phyloP scores from a whole-genome alignment of 805 yeast genomes.

The Saturnispora ahearnii region DNA sequence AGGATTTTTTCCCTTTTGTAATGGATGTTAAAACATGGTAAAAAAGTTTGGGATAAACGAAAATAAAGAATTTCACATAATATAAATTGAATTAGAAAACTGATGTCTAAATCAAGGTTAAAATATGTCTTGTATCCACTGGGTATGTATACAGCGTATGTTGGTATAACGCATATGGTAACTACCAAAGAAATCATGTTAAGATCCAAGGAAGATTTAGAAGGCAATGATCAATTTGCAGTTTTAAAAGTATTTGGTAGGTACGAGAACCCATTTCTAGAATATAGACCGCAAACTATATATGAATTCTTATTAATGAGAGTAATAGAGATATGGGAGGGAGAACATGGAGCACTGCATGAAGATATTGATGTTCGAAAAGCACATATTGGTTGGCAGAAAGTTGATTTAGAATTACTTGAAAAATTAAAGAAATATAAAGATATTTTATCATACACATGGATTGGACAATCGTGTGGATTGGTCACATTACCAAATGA shows the following conservation, averaged over 20 bases:
- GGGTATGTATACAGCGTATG: conserved; percentile 54
- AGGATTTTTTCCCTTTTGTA: background rate
- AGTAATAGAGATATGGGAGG: conserved; percentile 44
- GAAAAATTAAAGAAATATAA: conserved; percentile 21
- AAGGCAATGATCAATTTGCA: conserved; percentile 28
- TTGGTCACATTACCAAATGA: conserved; percentile 49
- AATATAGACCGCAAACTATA: conserved; percentile 82
- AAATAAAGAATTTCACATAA: background rate
- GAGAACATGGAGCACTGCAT: conserved; percentile 52
- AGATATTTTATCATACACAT: conserved; percentile 59
- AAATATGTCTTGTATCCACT: conserved; percentile 32
- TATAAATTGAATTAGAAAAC: background rate
- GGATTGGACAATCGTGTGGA: conserved; percentile 93
- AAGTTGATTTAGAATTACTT: conserved; percentile 43
- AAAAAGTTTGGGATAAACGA: too few species aligned
- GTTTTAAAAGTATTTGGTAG: conserved; percentile 58
- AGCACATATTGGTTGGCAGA: conserved; percentile 46
- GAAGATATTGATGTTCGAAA: conserved; percentile 37
- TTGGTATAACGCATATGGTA: conserved; percentile 47
- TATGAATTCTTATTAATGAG: conserved; percentile 77
- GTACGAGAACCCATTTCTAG: conserved; percentile 84
- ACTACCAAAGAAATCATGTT: conserved; percentile 28
- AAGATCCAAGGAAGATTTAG: background rate
- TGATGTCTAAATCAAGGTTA: conserved; percentile 3
- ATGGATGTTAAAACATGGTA: background rate